phyloP scores from a whole-genome alignment of 371 early-diverging fungal genomes.

The Rhizopus stolonifer region DNA sequence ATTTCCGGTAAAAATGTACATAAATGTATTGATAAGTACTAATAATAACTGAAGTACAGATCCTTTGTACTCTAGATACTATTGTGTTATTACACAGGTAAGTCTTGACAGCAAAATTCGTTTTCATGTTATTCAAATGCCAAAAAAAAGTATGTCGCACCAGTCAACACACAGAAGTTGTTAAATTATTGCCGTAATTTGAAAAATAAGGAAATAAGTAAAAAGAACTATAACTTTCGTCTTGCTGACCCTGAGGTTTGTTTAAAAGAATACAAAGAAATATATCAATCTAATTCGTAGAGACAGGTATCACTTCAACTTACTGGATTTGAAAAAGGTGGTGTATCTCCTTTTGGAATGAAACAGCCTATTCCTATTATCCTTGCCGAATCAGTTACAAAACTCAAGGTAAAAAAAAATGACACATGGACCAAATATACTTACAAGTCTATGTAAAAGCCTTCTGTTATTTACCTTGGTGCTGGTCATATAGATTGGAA shows the following conservation, averaged over 20 bases:
- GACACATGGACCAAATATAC: background rate
- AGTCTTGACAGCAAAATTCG: background rate
- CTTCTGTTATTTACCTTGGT: slow-evolving; percentile 80
- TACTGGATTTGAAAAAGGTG: slow-evolving; percentile 73
- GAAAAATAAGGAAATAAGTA: slow-evolving; percentile 50
- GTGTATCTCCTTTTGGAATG: slow-evolving; percentile 70
- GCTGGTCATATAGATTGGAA: slow-evolving; percentile 92
- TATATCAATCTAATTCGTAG: background rate
- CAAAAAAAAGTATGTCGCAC: slow-evolving; percentile 61
- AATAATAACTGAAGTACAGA: slow-evolving; percentile 4
- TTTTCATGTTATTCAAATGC: background rate
- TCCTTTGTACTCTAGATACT: slow-evolving; percentile 37
- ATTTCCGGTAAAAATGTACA: slow-evolving; percentile 31
- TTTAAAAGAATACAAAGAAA: background rate
- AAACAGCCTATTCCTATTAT: slow-evolving; percentile 60
- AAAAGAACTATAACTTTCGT: slow-evolving; percentile 62
- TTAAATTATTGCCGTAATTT: slow-evolving; percentile 62
- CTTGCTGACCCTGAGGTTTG: slow-evolving; percentile 44
- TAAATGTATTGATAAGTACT: background rate
- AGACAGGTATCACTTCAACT: slow-evolving; percentile 46
- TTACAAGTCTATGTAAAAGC: slow-evolving; percentile 38
- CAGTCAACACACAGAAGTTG: slow-evolving; percentile 68
- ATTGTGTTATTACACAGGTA: slow-evolving; percentile 65
- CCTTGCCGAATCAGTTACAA: slow-evolving; percentile 57
- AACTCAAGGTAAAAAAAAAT: slow-evolving; percentile 45